These are phyloP conservation scores for Debaryomyces castellii DNA, from an alignment of 805 yeast species.

Conservation along the genomic window DNA sequence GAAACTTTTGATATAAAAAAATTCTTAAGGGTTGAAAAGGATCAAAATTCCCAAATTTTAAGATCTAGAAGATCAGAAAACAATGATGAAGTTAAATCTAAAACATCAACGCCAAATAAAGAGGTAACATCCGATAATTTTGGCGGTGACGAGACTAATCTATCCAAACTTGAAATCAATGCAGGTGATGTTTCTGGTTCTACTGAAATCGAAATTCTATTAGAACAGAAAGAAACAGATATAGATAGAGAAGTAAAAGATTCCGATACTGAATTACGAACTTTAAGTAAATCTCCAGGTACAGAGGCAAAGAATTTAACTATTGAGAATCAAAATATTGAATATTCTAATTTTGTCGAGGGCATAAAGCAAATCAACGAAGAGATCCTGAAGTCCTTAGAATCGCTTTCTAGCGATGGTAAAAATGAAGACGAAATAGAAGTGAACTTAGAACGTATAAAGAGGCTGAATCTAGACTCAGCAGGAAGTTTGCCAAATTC, in stretches of 20 bases:
- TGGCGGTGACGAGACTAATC: neutral
- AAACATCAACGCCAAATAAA: neutral
- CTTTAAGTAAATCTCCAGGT: neutral
- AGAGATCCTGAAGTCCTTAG: constrained; percentile 11
- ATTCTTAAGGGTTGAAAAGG: too few species aligned
- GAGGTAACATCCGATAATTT: too few species aligned
- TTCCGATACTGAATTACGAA: neutral
- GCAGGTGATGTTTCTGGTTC: constrained; percentile 14
- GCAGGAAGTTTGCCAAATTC: neutral
- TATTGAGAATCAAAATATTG: neutral
- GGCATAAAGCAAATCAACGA: constrained; percentile 17
- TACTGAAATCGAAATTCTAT: constrained; percentile 8
- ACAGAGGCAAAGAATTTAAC: neutral
- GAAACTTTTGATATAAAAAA: neutral
- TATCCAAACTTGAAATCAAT: neutral
- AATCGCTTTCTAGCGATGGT: neutral
- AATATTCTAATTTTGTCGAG: constrained; percentile 13
- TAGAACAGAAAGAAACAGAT: neutral
- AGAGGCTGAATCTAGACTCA: neutral
- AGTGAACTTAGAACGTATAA: neutral
- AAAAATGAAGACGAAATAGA: neutral
- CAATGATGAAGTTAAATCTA: neutral
- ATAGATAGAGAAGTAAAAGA: neutral
- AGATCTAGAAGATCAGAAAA: neutral
- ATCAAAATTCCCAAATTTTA: neutral